Conservation (phyloP, 345 rosid species). For the Syzygium oleosum region DNA sequence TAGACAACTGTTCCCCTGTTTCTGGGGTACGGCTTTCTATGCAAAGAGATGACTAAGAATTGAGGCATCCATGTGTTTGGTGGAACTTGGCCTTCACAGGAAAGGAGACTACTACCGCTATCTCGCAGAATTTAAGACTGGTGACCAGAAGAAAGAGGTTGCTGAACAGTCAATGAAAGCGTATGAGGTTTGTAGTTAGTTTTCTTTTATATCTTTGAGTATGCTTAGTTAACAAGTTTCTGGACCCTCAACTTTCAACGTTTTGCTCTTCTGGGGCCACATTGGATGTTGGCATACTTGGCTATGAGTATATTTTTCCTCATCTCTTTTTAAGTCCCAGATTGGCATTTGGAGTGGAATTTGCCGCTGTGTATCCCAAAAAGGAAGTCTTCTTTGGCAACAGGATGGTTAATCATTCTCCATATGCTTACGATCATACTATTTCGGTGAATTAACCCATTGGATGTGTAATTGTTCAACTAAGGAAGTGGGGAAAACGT, state of each 20-base stretch:
- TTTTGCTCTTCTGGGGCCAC: not conserved
- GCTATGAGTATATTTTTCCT: not conserved
- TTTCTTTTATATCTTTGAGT: not conserved
- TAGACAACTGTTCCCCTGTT: not conserved
- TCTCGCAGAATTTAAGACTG: slow-evolving; percentile 46
- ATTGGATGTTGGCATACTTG: not conserved
- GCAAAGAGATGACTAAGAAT: not conserved
- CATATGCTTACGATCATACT: not conserved
- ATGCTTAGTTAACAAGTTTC: not conserved
- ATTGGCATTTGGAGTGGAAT: not conserved
- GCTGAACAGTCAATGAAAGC: slow-evolving; percentile 40
- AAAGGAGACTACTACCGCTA: slow-evolving; percentile 56
- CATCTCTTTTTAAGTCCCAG: not conserved
- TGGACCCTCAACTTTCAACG: not conserved
- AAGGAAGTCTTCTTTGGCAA: not conserved
- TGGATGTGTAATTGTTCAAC: not conserved
- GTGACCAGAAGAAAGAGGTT: slow-evolving; percentile 35
- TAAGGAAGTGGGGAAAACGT: not conserved
- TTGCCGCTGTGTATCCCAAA: not conserved
- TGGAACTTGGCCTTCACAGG: slow-evolving; percentile 15
- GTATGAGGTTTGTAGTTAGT: slow-evolving; percentile 19
- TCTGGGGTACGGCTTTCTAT: not conserved
- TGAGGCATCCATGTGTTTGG: not conserved
- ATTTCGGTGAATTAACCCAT: not conserved
- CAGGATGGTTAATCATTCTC: not conserved